Evolutionary conservation across 805 yeast species (phyloP).

Genomic region (Candida manassasensis): DNA sequence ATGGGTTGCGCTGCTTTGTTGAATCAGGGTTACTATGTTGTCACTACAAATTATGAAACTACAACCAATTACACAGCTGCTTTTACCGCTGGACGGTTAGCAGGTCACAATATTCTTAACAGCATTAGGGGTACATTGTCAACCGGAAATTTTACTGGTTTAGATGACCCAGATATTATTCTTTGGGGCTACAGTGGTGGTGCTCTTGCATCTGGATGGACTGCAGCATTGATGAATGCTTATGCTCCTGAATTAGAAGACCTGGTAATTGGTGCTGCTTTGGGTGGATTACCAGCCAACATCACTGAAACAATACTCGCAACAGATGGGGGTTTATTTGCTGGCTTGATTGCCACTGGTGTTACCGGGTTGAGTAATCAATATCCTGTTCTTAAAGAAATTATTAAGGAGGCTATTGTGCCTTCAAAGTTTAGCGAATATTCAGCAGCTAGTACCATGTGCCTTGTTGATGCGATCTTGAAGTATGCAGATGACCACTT

Average conservation of each 20-base stretch:
- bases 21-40: constrained; percentile 29
- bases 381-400: constrained; percentile 19
- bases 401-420: constrained; percentile 1
- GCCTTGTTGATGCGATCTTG: constrained; percentile 7
- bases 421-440: constrained; percentile 2
- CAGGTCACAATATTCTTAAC: constrained; percentile 29
- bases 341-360: constrained; percentile 28
- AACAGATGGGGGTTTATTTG: constrained; percentile 21
- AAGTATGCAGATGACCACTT: constrained; percentile 8
- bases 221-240: constrained; percentile 29
- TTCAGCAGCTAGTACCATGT: constrained; percentile 5
- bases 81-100: constrained; percentile 27
- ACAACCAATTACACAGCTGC: constrained; percentile 16
- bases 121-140: constrained; percentile 24
- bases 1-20: constrained; percentile 15
- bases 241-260: constrained; percentile 31
- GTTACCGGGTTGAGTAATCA: constrained; percentile 27
- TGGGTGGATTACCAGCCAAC: constrained; percentile 35
- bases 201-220: constrained; percentile 35
- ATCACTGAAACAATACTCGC: constrained; percentile 23
- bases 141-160: constrained; percentile 14
- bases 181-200: constrained; percentile 41
- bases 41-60: constrained; percentile 34
- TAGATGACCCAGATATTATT: constrained; percentile 16
- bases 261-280: constrained; percentile 25